Base-by-base conservation (phyloP, 1,139 yeast genomes). In the Pichiaceae sp. region DNA sequence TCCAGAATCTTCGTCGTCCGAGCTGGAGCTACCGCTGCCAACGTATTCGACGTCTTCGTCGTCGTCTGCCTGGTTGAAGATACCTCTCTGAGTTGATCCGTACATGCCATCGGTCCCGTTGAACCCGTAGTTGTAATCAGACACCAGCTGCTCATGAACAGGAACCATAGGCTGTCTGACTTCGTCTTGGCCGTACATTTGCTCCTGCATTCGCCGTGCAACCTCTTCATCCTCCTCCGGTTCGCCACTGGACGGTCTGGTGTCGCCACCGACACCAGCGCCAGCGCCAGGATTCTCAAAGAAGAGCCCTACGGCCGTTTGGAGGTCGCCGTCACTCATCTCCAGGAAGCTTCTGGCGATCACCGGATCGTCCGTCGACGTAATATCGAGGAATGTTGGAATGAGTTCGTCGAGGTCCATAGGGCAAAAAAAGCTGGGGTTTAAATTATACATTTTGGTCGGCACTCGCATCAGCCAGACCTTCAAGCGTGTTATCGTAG, bases 121-220 rank as follows among this genome's bases (percentile, higher is more conserved):
- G 25, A 15, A 32, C n/a, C n/a, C n/a, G n/a, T n/a, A n/a, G 4
- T 21, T 21, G 18, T 33, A 33, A 11, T 33, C 27, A n/a, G 48
- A 44, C 12, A 53, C 24, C 39, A 91, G 63, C 3, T 93, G 80
- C 52, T 89, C 96, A 47, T 84, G 91, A 7, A 83, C 71, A 26
- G 85, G 81, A 42, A 78, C 82, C 36, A 86, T 79, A 32, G 89
- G 87, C 29, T 87, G 76, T 45, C 95, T 75, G 0, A 89, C 85
- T 28, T 70, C 75, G 31, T 77, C 67, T 20, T 45, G 55, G 19
- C 59, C 60, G 46, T 79, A 79, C 21, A 81, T 78, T 49, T 81
- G 85, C 44, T 68, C 67, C 50, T 82, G 94, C 37, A 83, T 57
- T 38, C 75, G 59, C 40, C 73, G 70, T 0, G 93, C 93, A 39